Base-by-base conservation (phyloP, 768 basidiomycete species). In the Mycena alexandri region DNA sequence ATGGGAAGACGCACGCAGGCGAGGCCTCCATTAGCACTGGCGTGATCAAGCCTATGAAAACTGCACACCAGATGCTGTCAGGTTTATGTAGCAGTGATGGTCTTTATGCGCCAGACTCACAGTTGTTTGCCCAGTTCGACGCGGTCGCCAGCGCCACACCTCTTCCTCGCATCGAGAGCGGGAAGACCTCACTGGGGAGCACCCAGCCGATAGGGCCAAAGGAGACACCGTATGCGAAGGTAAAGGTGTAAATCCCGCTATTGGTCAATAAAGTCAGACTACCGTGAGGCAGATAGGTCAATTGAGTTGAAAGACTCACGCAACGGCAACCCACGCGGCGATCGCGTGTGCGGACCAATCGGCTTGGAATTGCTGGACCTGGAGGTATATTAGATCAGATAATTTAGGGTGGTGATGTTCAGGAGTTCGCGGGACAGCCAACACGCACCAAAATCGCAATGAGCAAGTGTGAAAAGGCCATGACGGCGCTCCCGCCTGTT, bases 41-140 rank as follows among this genome's bases (percentile, higher is more conserved):
- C 1, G 92, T 93, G 16, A 91, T 71, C 22, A 94, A 81, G 0
- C 93, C 93, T 61, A 94, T 89, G 57, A 93, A 76, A 73, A 94
- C 93, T 94, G 57, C 21, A 36, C 29, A 29, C 29, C 29, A 16
- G 19, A 8, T 21, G 5, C 5, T 13, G 5, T 29, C 29, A 53
- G 54, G 22, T 58, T 44, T 51, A 12, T 51, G 61, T 36, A 5
- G 38, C 41, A 0, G 43, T 19, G 9, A 52, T 48, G 6, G 55
- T 16, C 22, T 17, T 16, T 17, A 14, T 19, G 43, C 41, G 1
- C 17, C 50, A 60, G 16, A 77, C 84, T 2, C 55, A 90, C 90
- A 95, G 65, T 95, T 95, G 73, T 94, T 94, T 25, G 87, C 72
- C 93, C 93, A 95, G 70, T 93, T 93, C n/a, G 91, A 92, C 3